Evolutionary conservation across 257 asterid species (phyloP), one percentile per base, ranked within the genome.

Genomic region (Gentiana macrophylla): DNA sequence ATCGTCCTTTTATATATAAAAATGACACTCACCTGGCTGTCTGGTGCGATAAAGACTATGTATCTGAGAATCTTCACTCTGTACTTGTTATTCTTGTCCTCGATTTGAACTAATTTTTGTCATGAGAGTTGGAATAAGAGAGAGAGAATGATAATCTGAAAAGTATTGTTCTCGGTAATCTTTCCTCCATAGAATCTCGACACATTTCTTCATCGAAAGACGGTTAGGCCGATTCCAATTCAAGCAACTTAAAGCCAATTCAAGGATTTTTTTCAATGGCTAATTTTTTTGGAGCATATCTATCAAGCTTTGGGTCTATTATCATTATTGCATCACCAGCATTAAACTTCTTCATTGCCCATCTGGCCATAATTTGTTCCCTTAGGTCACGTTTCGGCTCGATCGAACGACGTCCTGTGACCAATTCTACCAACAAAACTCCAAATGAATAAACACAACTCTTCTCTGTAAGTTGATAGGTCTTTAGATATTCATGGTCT

Each of bases 371-470:
- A 61, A 92, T 65, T 12, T 95, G 93, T 75, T 92, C 97, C 70
- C 70, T 83, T 49, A 67, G 46, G 35, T 80, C 94, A 33, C 82
- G 79, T 71, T 80, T 92, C 1, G 95, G 67, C 71, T 92, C 99
- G 6, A 92, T 83, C 1, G 99, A 95, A 35, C 94, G 94, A 61
- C 97, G 65, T 7, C 99, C 97, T 0, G 99, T 83, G 54, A 88
- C 70, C 54, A 92, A 79, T 77, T 88, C 99, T 37, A 85, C 89
- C 6, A 92, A 86, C 49, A 92, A 71, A 47, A 88, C 77, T 3
- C 99, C 99, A 32, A 88, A 92, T 2, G 99, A 92, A 63, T 85
- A 92, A 43, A 92, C 97, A 62, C 88, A 97, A 64, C 97, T 92
- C 73, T 92, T 92, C 66, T 77, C 99, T 0, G 99, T 92, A 62